Evolutionary conservation across 257 asterid species (phyloP), one percentile per base, ranked within the genome.

Genomic region (Verbena officinalis): DNA sequence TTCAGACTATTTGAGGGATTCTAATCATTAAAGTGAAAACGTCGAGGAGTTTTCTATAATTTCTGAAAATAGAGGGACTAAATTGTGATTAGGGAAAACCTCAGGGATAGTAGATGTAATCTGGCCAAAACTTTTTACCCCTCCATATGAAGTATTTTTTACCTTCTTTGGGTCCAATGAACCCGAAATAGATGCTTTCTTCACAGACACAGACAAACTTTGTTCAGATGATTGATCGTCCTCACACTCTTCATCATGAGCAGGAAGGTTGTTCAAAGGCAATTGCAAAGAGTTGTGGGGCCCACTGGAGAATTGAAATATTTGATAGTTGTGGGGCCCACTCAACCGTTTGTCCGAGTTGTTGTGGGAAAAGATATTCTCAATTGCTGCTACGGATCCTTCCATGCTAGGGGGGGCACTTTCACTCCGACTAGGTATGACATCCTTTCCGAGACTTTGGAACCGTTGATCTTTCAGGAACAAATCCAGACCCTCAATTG

Each of bases 391-490:
- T 21, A 62, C 24, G 40, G 86, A 81, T 64, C 81, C 86, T 62
- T 73, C 86, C 83, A 81, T 77, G 79, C 83, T 81, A 4, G 86
- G 86, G 13, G 86, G 86, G 44, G 86, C 86, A 74, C 86, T 81
- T 49, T 50, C 86, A 46, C 86, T 71, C 60, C 86, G 80, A 65
- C 71, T 64, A 17, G 86, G 83, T 13, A 65, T 49, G 31, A 65
- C 59, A 55, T 72, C 81, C 64, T 77, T 77, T 61, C 59, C 77
- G 21, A 64, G 67, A 65, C 62, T 59, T 44, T 63, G 75, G 61
- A 65, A 70, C 55, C 77, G 63, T 33, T 59, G 74, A 50, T 77
- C 83, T 27, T 72, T 77, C 15, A 77, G 59, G 73, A 71, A 72
- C 62, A 78, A 64, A 42, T 72, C 76, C 8, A 80, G 69, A 59